These are phyloP conservation scores for Phytophthora cryptogea DNA, from an alignment of 352 stramenopile genomes.

Conservation along the genomic window DNA sequence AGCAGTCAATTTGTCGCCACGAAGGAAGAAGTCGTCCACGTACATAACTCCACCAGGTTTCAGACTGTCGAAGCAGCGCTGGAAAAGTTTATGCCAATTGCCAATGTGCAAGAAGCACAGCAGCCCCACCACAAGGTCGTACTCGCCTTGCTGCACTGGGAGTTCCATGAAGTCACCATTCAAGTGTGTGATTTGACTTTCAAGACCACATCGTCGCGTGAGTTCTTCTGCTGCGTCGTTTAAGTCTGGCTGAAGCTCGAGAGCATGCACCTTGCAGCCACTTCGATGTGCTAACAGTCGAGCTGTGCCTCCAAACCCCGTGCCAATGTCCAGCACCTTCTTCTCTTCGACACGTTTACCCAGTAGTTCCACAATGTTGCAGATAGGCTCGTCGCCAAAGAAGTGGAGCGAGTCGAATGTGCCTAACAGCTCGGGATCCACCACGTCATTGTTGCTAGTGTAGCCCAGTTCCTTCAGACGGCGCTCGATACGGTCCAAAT, in stretches of 20 bases:
- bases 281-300: constrained; percentile 77
- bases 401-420: constrained; percentile 72
- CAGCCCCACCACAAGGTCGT: constrained; percentile 68
- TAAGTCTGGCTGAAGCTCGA: constrained; percentile 85
- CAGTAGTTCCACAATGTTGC: constrained; percentile 51
- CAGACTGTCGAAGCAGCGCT: constrained; percentile 58
- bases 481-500: constrained; percentile 80
- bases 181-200: constrained; percentile 52
- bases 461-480: constrained; percentile 44
- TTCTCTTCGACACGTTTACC: constrained; percentile 9
- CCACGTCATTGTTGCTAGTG: constrained; percentile 20
- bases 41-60: constrained; percentile 71
- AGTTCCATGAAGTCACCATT: constrained; percentile 69
- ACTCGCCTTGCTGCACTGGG: constrained; percentile 28
- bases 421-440: constrained; percentile 58
- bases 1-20: constrained; percentile 41
- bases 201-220: constrained; percentile 59
- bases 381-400: constrained; percentile 62
- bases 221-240: constrained; percentile 61
- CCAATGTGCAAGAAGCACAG: constrained; percentile 84
- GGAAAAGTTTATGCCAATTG: constrained; percentile 62
- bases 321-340: constrained; percentile 88
- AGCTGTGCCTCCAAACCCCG: constrained; percentile 88
- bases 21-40: constrained; percentile 80
- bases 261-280: constrained; percentile 62